phyloP scores from a whole-genome alignment of 805 yeast species.

The Peterozyma toletana region DNA sequence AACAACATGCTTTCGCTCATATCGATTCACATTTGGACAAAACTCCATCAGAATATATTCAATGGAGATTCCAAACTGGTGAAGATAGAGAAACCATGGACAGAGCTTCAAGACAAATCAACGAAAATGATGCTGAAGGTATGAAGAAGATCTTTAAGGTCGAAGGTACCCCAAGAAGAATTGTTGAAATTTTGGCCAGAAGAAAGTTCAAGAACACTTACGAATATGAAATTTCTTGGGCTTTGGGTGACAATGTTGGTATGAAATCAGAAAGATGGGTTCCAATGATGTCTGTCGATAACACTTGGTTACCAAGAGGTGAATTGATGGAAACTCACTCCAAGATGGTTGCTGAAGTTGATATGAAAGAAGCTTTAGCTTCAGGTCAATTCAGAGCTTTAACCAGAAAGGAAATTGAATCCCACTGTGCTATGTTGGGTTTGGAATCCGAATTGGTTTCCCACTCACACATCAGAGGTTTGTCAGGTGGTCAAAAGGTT shows the following conservation, averaged over 20 bases:
- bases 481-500: conserved; percentile 99
- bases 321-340: conserved; percentile 95
- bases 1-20: conserved; percentile 99
- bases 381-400: conserved; percentile 99
- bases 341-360: conserved; percentile 99
- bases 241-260: conserved; percentile 97
- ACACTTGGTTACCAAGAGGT: conserved; percentile 99
- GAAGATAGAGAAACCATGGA: conserved; percentile 99
- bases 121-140: conserved; percentile 93
- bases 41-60: conserved; percentile 99
- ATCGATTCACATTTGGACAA: conserved; percentile 97
- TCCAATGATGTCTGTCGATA: conserved; percentile 99
- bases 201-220: conserved; percentile 99
- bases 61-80: conserved; percentile 99
- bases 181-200: conserved; percentile 89
- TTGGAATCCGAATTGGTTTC: conserved; percentile 98
- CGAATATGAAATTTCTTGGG: conserved; percentile 98
- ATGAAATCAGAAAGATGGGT: conserved; percentile 99
- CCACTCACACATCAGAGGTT: conserved; percentile 99
- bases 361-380: conserved; percentile 99
- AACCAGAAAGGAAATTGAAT: conserved; percentile 99
- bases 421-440: conserved; percentile 98
- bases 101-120: conserved; percentile 98
- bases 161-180: conserved; percentile 98
- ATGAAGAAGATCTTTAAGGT: conserved; percentile 99